Conservation (phyloP, 1,139 yeast species). For the Lodderomyces parapsilosis region DNA sequence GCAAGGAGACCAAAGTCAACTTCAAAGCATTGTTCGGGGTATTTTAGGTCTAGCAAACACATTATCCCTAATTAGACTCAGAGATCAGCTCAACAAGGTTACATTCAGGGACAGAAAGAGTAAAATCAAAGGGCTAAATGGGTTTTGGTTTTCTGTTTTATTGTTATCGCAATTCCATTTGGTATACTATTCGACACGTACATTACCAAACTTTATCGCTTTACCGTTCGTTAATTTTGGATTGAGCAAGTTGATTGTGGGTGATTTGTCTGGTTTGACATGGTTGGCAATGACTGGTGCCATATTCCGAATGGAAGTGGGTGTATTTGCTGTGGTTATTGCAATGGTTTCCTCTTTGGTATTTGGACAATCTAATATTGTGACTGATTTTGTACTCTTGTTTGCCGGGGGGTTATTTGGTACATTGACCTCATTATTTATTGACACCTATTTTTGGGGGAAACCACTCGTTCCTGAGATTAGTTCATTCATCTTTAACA, state of each 20-base stretch:
- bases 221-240: conserved; percentile 69
- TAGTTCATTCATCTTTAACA: conserved; percentile 69
- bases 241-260: conserved; percentile 49
- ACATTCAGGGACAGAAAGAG: conserved; percentile 24
- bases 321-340: conserved; percentile 50
- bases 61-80: conserved; percentile 24
- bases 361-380: conserved; percentile 45
- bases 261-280: conserved; percentile 53
- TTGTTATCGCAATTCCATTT: conserved; percentile 74
- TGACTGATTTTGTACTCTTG: conserved; percentile 30
- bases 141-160: conserved; percentile 61
- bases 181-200: conserved; percentile 72
- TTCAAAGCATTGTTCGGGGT: conserved; percentile 53
- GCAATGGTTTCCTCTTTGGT: conserved; percentile 43
- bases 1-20: conserved; percentile 29
- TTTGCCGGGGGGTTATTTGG: conserved; percentile 60
- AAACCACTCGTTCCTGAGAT: conserved; percentile 64
- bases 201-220: conserved; percentile 84
- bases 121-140: conserved; percentile 27
- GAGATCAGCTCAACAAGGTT: conserved; percentile 26
- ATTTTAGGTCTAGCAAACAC: conserved; percentile 54
- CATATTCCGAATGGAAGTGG: conserved; percentile 73
- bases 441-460: conserved; percentile 84
- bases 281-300: conserved; percentile 64
- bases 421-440: conserved; percentile 38